Conservation (phyloP, 2,329 filamentous ascomycete genomes). For the Cladorrhinum sp. region DNA sequence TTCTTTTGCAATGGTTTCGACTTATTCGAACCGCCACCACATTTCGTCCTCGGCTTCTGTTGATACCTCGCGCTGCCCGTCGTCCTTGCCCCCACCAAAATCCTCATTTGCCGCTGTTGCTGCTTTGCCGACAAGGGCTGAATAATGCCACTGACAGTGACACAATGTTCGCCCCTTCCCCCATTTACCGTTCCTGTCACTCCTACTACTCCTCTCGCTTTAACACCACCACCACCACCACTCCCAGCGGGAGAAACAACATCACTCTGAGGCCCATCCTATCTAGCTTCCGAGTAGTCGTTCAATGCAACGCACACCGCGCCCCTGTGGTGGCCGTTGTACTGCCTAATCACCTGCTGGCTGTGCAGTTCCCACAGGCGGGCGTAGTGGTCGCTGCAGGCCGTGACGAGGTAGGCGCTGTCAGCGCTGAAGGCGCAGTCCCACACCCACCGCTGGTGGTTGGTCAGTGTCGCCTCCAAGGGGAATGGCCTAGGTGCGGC, state of each 20-base stretch:
- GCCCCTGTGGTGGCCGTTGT: slow-evolving; percentile 89
- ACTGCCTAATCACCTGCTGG: slow-evolving; percentile 88
- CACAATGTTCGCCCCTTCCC: background rate
- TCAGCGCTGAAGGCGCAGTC: slow-evolving; percentile 95
- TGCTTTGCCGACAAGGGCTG: background rate
- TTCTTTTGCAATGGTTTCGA: background rate
- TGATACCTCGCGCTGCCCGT: background rate
- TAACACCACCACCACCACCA: background rate
- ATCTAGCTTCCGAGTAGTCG: slow-evolving; percentile 66
- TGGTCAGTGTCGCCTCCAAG: slow-evolving; percentile 81
- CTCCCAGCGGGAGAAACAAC: background rate
- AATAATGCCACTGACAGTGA: background rate
- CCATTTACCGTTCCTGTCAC: background rate
- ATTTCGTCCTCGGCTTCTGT: background rate
- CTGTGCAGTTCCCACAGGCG: slow-evolving; percentile 84
- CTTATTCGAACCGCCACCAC: background rate
- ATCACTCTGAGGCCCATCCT: slow-evolving; percentile 19
- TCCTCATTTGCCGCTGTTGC: background rate
- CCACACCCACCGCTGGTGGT: slow-evolving; percentile 96
- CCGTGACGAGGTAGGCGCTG: slow-evolving; percentile 87
- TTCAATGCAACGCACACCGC: slow-evolving; percentile 92
- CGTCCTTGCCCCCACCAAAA: background rate
- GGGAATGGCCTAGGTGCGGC: slow-evolving; percentile 61
- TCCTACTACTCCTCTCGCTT: background rate
- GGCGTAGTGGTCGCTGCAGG: slow-evolving; percentile 90